These are phyloP conservation scores for Sarocladiaceae sp. DNA, from an alignment of 2,329 filamentous ascomycete genomes.

Conservation along the genomic window DNA sequence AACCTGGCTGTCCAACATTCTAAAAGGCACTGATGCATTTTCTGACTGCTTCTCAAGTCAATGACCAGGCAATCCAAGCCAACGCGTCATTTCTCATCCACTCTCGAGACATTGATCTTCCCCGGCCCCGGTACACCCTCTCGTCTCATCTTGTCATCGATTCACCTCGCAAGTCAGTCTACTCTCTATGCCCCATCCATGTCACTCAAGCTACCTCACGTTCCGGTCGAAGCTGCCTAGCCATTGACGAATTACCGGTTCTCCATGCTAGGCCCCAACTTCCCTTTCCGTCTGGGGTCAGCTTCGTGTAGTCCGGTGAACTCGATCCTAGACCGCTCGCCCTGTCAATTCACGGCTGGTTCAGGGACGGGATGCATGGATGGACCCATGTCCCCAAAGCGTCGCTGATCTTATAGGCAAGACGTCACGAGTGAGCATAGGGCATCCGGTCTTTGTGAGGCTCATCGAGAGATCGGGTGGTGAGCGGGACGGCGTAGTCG, in stretches of 20 bases:
- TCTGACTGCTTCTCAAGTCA: too few species aligned
- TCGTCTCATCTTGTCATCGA: constrained; percentile 1
- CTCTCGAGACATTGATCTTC: too few species aligned
- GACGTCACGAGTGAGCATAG: constrained; percentile 3
- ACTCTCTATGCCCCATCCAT: background rate
- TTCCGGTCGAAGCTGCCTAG: background rate
- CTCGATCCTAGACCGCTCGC: background rate
- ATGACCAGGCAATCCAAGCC: too few species aligned
- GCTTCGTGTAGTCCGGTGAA: background rate
- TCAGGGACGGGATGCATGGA: background rate
- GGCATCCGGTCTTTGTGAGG: background rate
- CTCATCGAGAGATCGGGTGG: background rate
- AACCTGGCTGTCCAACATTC: too few species aligned
- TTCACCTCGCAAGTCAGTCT: background rate
- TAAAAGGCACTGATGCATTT: too few species aligned
- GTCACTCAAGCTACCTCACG: background rate
- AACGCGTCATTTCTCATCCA: too few species aligned
- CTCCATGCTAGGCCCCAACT: too few species aligned
- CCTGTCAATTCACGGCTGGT: background rate
- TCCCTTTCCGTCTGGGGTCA: background rate
- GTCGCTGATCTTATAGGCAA: background rate
- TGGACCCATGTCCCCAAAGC: background rate
- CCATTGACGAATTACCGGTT: constrained; percentile 5
- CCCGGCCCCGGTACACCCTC: too few species aligned
- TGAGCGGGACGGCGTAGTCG: background rate